Percentiles rank a stretch among this genome's conserved stretches.
Conservation (phyloP, 805 yeast species). For the Saturnispora hagleri region DNA sequence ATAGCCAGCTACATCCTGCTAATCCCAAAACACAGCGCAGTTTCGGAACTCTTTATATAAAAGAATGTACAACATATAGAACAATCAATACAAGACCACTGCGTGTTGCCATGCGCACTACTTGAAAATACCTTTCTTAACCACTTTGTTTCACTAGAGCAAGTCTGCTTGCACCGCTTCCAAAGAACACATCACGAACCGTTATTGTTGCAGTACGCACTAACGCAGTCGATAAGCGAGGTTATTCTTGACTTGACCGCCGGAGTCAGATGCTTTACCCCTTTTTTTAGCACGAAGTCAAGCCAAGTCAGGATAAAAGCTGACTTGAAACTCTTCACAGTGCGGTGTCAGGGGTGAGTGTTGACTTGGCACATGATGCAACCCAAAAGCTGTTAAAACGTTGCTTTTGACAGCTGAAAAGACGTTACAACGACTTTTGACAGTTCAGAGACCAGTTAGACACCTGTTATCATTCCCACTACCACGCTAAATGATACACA, state of each 20-base stretch:
- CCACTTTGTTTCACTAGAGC: no score
- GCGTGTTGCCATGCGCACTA: no score
- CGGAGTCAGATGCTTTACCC: background rate
- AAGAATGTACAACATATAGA: no score
- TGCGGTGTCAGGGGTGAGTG: conserved; percentile 1
- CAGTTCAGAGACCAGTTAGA: background rate
- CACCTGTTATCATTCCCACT: background rate
- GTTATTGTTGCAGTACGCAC: background rate
- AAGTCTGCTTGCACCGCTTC: no score
- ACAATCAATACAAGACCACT: no score
- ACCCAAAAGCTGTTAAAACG: background rate
- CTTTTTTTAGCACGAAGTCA: background rate
- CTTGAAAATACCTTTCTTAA: no score
- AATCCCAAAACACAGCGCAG: no score
- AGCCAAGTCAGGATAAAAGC: background rate
- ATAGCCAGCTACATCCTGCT: no score
- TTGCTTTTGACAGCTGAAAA: conserved; percentile 1
- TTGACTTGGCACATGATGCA: background rate
- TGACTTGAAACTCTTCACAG: background rate
- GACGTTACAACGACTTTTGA: background rate
- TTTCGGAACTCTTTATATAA: no score
- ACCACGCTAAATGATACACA: background rate
- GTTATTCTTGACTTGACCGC: background rate
- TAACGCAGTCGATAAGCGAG: background rate
- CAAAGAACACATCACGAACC: no score